These are phyloP conservation scores for Phlyctochytrium arcticum DNA, from an alignment of 192 early-diverging fungal genomes.

Conservation along the genomic window DNA sequence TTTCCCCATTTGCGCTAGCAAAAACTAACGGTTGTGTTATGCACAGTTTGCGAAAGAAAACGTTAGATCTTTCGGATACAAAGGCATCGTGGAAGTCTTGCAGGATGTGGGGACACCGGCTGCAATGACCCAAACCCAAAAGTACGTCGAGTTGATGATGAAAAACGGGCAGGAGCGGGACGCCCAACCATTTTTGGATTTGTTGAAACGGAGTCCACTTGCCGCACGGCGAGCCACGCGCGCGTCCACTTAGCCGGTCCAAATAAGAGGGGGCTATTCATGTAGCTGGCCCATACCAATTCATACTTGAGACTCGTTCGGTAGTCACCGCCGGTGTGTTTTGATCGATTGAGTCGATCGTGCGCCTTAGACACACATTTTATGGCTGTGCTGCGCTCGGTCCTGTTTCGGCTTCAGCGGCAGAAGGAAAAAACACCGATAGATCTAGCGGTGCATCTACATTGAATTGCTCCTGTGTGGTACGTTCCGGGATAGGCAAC, in stretches of 20 bases:
- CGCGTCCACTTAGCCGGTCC: no score
- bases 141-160: slow-evolving; percentile 31
- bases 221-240: no score
- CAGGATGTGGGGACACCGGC: slow-evolving; percentile 1
- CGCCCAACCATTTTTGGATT: slow-evolving; percentile 9
- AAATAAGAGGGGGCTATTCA: no score
- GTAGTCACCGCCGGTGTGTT: no score
- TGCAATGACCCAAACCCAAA: slow-evolving; percentile 25
- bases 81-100: slow-evolving; percentile 27
- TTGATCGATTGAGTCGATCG: no score
- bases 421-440: slow-evolving; percentile 28
- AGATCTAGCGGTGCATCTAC: slow-evolving; percentile 39
- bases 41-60: slow-evolving; percentile 34
- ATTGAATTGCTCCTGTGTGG: slow-evolving; percentile 45
- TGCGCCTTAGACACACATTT: no score
- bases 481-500: slow-evolving; percentile 50
- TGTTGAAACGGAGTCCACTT: background rate
- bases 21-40: no score
- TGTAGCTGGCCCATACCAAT: no score
- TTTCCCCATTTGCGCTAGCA: background rate
- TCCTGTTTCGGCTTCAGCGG: background rate
- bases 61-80: slow-evolving; percentile 16
- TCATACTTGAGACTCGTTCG: no score
- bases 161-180: slow-evolving; percentile 34
- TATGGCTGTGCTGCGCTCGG: no score